Conservation (phyloP, 1,284 basidiomycete genomes). For the Inonotus hispidus region DNA sequence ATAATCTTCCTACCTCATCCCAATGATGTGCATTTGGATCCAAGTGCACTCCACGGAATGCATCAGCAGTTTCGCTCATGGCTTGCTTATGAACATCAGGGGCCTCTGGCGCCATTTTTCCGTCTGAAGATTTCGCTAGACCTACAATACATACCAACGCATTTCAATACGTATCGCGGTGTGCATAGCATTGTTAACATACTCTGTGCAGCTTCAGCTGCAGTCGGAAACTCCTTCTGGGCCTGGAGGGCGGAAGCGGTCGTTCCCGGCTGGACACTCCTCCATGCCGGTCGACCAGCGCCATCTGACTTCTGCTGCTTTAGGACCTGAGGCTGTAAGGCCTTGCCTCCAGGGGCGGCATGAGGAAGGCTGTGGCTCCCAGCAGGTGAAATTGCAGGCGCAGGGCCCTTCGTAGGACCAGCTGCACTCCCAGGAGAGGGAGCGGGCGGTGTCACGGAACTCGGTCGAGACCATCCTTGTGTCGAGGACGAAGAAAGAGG, state of each 20-base stretch:
- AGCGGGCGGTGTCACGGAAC: constrained; percentile 59
- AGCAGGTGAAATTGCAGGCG: constrained; percentile 24
- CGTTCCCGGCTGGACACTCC: constrained; percentile 41
- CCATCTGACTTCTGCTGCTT: constrained; percentile 40
- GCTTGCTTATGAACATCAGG: constrained; percentile 47
- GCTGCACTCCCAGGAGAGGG: constrained; percentile 34
- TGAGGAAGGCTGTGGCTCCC: constrained; percentile 37
- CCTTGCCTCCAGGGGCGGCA: constrained; percentile 52
- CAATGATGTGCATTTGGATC: constrained; percentile 92
- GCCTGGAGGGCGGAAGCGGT: constrained; percentile 30
- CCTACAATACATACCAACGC: neutral
- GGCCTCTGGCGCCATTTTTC: constrained; percentile 29
- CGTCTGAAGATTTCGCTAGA: constrained; percentile 18
- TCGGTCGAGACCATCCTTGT: constrained; percentile 72
- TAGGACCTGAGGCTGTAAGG: constrained; percentile 60
- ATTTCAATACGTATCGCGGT: neutral
- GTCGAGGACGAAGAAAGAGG: constrained; percentile 50
- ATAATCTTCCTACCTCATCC: constrained; percentile 68
- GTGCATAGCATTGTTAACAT: constrained; percentile 24
- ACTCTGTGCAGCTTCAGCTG: constrained; percentile 86
- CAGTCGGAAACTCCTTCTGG: constrained; percentile 80
- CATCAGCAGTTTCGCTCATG: constrained; percentile 74
- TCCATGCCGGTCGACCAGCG: constrained; percentile 55
- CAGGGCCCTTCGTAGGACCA: constrained; percentile 26
- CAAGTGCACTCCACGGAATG: constrained; percentile 86